Evolutionary conservation across 371 early-diverging fungal species (phyloP), one percentile per base, ranked within the genome.

Genomic region (Syncephalis fuscata): DNA sequence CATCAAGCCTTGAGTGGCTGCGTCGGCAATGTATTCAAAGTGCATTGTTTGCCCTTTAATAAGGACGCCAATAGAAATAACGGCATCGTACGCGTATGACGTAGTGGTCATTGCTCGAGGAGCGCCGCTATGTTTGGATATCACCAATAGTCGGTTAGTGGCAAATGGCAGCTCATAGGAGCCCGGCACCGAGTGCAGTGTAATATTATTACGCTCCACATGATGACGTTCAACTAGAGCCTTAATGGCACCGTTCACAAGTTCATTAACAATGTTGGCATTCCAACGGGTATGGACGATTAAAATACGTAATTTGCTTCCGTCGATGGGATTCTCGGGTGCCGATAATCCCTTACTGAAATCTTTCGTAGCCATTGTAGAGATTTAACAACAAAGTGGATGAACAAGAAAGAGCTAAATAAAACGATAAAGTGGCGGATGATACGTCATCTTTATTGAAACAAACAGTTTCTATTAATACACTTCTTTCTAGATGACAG

Each of bases 1-100:
- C 88, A 92, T 92, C 27, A 94, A 63, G 1, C 90, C 95, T 27
- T 89, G 85, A 46, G 78, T 76, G 2, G 82, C 82, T 3, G 94
- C 85, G 48, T 92, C 92, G 39, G 84, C 77, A 48, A 96, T 96
- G 62, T 96, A 96, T 64, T 94, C 97, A 71, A 92, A 96, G 56
- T 96, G 97, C 78, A 90, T 88, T 37, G 97, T 96, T 46, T 73
- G 73, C 42, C 97, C 97, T 75, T 93, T 96, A 73, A 96, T 92
- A 46, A 96, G 78, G 21, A 93, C 82, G 39, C 97, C 97, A 55
- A 96, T 78, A 50, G 84, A 78, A 51, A 96, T 87, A n/a, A 78
- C 85, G 14, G 88, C 93, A 62, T 93, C 89, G 52, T 81, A 78
- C 11, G 80, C 73, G 11, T 32, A 32, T 4, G 7, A 7, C 24